A percentile compares a stretch with the other conserved stretches of the same genome.
phyloP scores from a whole-genome alignment of 2,329 filamentous ascomycete species.

The Keithomyces neogunnii region DNA sequence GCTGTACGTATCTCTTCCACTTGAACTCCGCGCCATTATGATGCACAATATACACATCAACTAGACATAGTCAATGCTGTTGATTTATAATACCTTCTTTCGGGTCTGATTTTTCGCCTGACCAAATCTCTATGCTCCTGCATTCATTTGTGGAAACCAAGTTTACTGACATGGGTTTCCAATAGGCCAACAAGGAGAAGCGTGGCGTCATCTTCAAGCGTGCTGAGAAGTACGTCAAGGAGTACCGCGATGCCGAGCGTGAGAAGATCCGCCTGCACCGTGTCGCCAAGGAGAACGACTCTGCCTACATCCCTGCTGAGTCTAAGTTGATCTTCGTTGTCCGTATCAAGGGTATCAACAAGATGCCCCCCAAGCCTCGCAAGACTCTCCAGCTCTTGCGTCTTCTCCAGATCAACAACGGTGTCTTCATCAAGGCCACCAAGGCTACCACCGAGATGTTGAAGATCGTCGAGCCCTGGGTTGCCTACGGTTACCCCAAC shows the following conservation, averaged over 20 bases:
- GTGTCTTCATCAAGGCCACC: constrained; percentile 94
- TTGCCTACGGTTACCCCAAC: constrained; percentile 99
- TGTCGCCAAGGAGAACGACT: constrained; percentile 83
- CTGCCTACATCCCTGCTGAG: constrained; percentile 91
- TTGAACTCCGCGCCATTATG: constrained; percentile 43
- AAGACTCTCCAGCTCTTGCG: constrained; percentile 99
- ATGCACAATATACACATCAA: constrained; percentile 86
- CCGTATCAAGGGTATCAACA: constrained; percentile 99
- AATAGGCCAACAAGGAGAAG: constrained; percentile 96
- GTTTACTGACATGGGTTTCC: constrained; percentile 26
- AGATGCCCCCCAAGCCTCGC: constrained; percentile 99
- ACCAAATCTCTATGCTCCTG: constrained; percentile 11
- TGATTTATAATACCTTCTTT: constrained; percentile 96
- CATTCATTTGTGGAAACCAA: neutral
- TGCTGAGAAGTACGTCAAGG: constrained; percentile 98
- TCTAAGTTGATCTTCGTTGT: constrained; percentile 95
- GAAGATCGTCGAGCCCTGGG: constrained; percentile 97
- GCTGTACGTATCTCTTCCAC: constrained; percentile 59
- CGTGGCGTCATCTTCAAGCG: constrained; percentile 98
- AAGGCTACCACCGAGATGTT: constrained; percentile 98
- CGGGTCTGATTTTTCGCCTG: constrained; percentile 71
- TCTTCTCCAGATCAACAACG: constrained; percentile 99
- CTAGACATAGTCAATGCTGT: constrained; percentile 97
- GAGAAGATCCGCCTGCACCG: constrained; percentile 95
- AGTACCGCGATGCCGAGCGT: constrained; percentile 96